These are phyloP conservation scores for Clavispora phyllophila DNA, from an alignment of 805 yeast genomes.

Conservation along the genomic window DNA sequence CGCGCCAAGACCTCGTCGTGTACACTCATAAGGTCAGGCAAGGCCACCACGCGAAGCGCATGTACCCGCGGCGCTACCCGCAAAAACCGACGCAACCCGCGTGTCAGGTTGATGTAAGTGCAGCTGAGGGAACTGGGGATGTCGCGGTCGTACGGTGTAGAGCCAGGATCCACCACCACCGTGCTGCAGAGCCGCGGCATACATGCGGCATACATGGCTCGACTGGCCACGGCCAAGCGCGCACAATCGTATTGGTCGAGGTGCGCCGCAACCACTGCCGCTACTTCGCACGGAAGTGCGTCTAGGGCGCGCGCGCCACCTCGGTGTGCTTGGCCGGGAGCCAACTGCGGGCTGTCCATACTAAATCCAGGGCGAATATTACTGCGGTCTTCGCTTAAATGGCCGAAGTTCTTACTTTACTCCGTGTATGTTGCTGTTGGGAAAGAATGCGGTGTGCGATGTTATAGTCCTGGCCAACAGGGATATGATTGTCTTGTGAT, in stretches of 20 bases:
- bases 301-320: neutral
- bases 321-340: neutral
- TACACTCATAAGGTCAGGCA: slow-evolving; percentile 41
- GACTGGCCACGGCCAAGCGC: slow-evolving; percentile 4
- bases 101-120: slow-evolving; percentile 32
- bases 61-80: slow-evolving; percentile 13
- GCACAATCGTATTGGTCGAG: slow-evolving; percentile 9
- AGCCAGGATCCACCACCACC: slow-evolving; percentile 34
- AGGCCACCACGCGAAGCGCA: slow-evolving; percentile 26
- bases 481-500: too few species aligned
- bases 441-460: too few species aligned
- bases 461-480: too few species aligned
- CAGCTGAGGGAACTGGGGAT: slow-evolving; percentile 9
- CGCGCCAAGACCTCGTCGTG: slow-evolving; percentile 27
- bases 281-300: neutral
- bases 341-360: neutral
- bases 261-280: neutral
- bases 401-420: too few species aligned
- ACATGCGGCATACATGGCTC: slow-evolving; percentile 1
- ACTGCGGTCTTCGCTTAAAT: too few species aligned
- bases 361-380: neutral
- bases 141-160: slow-evolving; percentile 28
- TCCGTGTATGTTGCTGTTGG: too few species aligned
- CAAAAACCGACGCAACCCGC: slow-evolving; percentile 21
- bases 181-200: slow-evolving; percentile 34